Conservation (phyloP, 129 eudicot species). For the Chrysanthemum seticuspe region DNA sequence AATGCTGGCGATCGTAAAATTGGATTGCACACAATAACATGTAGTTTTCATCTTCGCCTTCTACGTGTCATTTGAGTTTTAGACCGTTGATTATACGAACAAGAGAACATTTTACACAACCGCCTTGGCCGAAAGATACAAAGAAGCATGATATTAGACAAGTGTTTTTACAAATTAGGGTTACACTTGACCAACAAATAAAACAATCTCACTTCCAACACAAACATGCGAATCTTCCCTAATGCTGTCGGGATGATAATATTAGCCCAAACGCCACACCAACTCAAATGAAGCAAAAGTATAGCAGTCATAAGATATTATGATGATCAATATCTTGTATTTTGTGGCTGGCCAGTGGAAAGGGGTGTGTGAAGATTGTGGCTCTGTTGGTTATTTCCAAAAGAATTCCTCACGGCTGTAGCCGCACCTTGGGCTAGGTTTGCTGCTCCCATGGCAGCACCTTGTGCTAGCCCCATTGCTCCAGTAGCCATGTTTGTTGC, state of each 20-base stretch:
- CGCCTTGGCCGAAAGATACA: not conserved
- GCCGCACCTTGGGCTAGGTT: slow-evolving; percentile 74
- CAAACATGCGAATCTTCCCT: not conserved
- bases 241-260: not conserved
- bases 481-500: slow-evolving; percentile 57
- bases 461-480: slow-evolving; percentile 67
- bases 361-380: slow-evolving; percentile 34
- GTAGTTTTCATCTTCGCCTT: no score
- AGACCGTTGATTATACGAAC: not conserved
- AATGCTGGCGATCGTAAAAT: no score
- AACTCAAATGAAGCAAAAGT: not conserved
- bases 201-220: not conserved
- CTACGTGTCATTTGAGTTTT: no score
- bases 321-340: slow-evolving; percentile 24
- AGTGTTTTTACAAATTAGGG: not conserved
- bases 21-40: not conserved
- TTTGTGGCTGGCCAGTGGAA: slow-evolving; percentile 25
- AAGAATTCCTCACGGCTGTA: slow-evolving; percentile 42
- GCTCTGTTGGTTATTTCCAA: slow-evolving; percentile 36
- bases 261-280: not conserved
- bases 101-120: not conserved
- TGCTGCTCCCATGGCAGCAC: slow-evolving; percentile 60
- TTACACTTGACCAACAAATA: not conserved
- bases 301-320: not conserved
- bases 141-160: not conserved